phyloP scores from a whole-genome alignment of 2,329 filamentous ascomycete species.

The Endothia cerciana region DNA sequence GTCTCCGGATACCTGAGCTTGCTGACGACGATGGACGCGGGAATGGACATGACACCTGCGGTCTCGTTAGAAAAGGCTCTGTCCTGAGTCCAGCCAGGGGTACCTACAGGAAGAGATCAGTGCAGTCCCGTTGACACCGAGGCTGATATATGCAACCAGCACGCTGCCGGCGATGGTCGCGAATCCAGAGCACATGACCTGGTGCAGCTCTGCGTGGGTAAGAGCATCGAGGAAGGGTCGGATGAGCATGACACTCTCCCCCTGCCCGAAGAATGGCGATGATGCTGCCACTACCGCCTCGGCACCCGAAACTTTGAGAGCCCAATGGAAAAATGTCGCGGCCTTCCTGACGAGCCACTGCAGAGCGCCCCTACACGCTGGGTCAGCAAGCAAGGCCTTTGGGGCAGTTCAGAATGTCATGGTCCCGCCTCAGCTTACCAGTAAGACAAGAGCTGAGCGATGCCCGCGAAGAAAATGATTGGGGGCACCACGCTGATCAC shows the following conservation, averaged over 20 bases:
- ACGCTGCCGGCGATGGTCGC: constrained; percentile 91
- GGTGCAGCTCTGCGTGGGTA: constrained; percentile 86
- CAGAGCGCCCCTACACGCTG: constrained; percentile 60
- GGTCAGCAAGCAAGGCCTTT: not conserved
- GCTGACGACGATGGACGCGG: constrained; percentile 84
- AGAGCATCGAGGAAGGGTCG: constrained; percentile 83
- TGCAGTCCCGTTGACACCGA: constrained; percentile 83
- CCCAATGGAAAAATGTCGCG: constrained; percentile 90
- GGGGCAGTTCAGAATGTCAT: not conserved
- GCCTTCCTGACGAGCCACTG: constrained; percentile 92
- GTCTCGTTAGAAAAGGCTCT: not conserved
- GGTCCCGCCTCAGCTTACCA: constrained; percentile 38
- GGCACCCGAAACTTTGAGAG: constrained; percentile 81
- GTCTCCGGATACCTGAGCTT: constrained; percentile 90
- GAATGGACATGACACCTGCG: constrained; percentile 78
- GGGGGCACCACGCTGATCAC: constrained; percentile 80
- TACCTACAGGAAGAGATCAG: constrained; percentile 79
- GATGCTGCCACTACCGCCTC: constrained; percentile 94
- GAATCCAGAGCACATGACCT: constrained; percentile 91
- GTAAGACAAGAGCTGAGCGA: constrained; percentile 88
- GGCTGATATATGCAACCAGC: constrained; percentile 80
- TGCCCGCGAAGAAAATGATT: constrained; percentile 93
- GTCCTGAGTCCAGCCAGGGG: not conserved
- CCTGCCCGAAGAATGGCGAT: constrained; percentile 92
- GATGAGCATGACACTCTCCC: constrained; percentile 92